Conservation (phyloP, 1,284 basidiomycete species). For the Trametes versicolor region DNA sequence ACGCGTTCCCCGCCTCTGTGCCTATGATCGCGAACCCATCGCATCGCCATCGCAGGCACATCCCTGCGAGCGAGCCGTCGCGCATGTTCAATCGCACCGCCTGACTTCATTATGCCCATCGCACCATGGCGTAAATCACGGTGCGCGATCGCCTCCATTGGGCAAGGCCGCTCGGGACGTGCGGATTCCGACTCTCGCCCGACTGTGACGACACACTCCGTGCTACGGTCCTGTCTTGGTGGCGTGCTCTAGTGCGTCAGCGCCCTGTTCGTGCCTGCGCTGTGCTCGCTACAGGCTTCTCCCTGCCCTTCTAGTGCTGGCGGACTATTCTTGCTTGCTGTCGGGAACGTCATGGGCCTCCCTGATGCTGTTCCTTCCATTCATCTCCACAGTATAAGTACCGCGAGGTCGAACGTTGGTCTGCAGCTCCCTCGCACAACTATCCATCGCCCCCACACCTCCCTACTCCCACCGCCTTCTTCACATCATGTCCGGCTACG, state of each 20-base stretch:
- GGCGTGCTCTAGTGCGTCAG: conserved; percentile 3
- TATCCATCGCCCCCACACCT: background rate
- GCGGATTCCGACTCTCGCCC: conserved; percentile 5
- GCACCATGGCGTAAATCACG: background rate
- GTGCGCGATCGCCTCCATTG: conserved; percentile 11
- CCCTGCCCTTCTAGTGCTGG: conserved; percentile 8
- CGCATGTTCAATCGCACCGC: conserved; percentile 3
- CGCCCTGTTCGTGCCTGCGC: conserved; percentile 21
- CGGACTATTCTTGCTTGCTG: conserved; percentile 12
- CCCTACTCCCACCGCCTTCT: background rate
- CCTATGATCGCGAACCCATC: conserved; percentile 10
- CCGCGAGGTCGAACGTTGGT: background rate
- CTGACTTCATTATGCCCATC: conserved; percentile 6
- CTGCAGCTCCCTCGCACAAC: background rate
- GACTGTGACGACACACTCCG: background rate
- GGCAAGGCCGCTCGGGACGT: conserved; percentile 7
- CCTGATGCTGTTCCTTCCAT: conserved; percentile 14
- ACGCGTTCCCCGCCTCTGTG: background rate
- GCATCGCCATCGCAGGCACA: conserved; percentile 6
- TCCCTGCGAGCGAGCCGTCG: conserved; percentile 3
- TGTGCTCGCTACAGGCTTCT: conserved; percentile 9
- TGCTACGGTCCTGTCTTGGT: conserved; percentile 7
- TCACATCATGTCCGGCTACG: conserved; percentile 27
- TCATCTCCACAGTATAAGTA: conserved; percentile 10
- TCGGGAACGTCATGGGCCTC: conserved; percentile 3